Conservation (phyloP, 106 monocot genomes). For the Cymbidium sinense region DNA sequence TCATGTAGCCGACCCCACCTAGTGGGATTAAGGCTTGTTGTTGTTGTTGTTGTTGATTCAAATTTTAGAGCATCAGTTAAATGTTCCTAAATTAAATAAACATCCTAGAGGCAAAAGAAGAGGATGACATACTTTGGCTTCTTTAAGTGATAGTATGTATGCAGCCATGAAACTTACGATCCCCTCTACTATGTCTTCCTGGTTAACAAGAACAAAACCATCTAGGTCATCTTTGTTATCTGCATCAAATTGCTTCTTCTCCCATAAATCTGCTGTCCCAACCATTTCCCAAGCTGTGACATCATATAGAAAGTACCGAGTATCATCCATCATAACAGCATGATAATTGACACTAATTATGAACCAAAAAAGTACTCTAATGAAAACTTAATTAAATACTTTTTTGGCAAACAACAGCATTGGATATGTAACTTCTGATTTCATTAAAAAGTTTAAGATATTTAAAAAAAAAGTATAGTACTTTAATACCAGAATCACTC, state of each 20-base stretch:
- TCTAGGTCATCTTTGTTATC: conserved; percentile 16
- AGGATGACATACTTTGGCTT: conserved; percentile 57
- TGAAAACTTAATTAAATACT: background rate
- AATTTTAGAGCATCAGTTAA: background rate
- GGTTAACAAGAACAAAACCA: conserved; percentile 65
- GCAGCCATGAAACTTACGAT: conserved; percentile 86
- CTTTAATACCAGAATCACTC: background rate
- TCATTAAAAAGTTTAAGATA: background rate
- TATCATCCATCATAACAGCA: background rate
- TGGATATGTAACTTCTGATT: background rate
- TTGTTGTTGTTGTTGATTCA: no score
- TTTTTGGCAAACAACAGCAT: background rate
- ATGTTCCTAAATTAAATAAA: background rate
- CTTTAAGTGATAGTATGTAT: conserved; percentile 71
- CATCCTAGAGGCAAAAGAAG: background rate
- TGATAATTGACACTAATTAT: background rate
- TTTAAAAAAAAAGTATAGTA: background rate
- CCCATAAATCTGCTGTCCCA: conserved; percentile 47
- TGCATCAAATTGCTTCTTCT: conserved; percentile 26
- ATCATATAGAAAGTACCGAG: conserved; percentile 16
- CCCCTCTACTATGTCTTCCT: conserved; percentile 89
- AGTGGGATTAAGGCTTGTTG: no score
- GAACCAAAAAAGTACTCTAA: background rate
- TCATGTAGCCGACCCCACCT: no score
- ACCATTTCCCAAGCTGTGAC: conserved; percentile 51